Evolutionary conservation across 306 rosid genomes (phyloP).

Genomic region (Prunus dulcis): DNA sequence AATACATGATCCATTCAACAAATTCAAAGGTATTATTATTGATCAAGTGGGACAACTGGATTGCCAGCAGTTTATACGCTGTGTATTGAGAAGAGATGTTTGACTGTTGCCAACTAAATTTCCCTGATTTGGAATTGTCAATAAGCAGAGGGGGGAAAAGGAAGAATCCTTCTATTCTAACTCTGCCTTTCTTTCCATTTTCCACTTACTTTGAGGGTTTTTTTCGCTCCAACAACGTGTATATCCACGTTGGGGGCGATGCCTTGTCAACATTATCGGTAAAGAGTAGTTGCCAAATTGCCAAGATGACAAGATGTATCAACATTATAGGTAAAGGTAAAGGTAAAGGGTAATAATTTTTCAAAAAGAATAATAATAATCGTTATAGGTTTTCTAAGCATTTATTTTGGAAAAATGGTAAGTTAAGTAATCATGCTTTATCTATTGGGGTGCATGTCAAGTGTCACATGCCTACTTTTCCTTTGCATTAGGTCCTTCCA

Average conservation of each 20-base stretch:
- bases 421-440: too few species aligned
- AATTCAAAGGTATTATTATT: not conserved
- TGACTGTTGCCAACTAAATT: not conserved
- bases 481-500: not conserved
- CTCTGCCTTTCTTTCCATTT: not conserved
- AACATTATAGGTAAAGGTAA: not conserved
- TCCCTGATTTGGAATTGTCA: too few species aligned
- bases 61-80: not conserved
- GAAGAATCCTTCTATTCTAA: too few species aligned
- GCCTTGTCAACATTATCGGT: too few species aligned
- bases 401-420: too few species aligned
- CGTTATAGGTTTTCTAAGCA: too few species aligned
- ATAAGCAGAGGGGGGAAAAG: too few species aligned
- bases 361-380: too few species aligned
- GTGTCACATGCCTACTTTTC: not conserved
- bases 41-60: slow-evolving; percentile 2
- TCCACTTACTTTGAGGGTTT: not conserved
- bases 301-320: not conserved
- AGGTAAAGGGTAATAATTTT: not conserved
- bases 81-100: not conserved
- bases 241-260: too few species aligned
- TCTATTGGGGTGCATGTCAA: too few species aligned
- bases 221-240: not conserved
- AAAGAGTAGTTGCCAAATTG: too few species aligned
- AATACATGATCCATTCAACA: not conserved